Conservation (phyloP, 2,329 filamentous ascomycete genomes). For the Ambrosiella cleistominuta region DNA sequence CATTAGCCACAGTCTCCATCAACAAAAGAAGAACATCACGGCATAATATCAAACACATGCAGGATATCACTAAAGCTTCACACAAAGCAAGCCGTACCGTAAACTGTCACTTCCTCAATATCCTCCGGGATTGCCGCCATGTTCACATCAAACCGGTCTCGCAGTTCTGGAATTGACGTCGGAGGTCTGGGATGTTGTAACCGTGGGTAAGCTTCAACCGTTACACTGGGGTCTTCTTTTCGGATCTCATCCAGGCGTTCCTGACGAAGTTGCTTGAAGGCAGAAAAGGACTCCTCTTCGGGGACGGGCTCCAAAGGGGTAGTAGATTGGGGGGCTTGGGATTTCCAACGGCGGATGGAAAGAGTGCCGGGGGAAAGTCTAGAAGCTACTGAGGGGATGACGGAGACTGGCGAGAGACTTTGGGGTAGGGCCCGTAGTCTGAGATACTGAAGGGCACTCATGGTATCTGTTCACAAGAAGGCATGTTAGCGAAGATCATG, state of each 20-base stretch:
- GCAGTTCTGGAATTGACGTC: conserved; percentile 14
- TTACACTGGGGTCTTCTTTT: conserved; percentile 12
- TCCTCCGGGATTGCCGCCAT: neutral
- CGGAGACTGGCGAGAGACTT: conserved; percentile 5
- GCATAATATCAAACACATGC: neutral
- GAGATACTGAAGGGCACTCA: conserved; percentile 23
- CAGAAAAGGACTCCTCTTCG: conserved; percentile 18
- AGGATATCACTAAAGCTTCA: neutral
- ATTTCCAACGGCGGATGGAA: conserved; percentile 8
- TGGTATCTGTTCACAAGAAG: conserved; percentile 18
- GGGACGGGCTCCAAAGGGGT: neutral
- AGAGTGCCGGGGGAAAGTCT: neutral
- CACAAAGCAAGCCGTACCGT: conserved; percentile 15
- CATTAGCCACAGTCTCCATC: conserved; percentile 14
- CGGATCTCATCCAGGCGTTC: conserved; percentile 18
- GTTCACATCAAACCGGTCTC: conserved; percentile 9
- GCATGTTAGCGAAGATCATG: conserved; percentile 13
- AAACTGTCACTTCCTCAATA: conserved; percentile 15
- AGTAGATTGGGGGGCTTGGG: neutral
- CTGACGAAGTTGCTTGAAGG: conserved; percentile 23
- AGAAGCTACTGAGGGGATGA: conserved; percentile 5
- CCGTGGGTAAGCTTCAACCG: conserved; percentile 10
- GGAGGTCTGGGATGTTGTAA: conserved; percentile 12
- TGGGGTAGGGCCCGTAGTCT: conserved; percentile 18
- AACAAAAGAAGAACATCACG: conserved; percentile 5